Evolutionary conservation across 1,284 basidiomycete genomes (phyloP), one percentile per base, ranked within the genome.

Genomic region (Tilletia setariae): DNA sequence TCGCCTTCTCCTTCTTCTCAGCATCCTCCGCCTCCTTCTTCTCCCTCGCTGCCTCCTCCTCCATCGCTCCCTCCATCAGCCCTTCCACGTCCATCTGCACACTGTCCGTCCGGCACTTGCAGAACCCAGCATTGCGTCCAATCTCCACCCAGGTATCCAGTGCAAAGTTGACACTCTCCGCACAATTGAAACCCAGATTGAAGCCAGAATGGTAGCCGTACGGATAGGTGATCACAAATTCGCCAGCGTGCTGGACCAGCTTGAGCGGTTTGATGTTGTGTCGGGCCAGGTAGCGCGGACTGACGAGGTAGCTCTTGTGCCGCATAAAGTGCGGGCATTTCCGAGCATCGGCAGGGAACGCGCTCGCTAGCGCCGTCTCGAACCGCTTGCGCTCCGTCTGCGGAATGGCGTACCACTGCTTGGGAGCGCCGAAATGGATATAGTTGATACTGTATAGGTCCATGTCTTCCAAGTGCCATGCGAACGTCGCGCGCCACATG

Each of bases 361-460:
- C 75, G 19, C 72, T 73, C 2, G 76, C 76, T 75, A 82, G 79
- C 43, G 77, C 75, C n/a, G 76, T 77, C 69, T 82, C 80, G 72
- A 82, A 82, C 16, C 80, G 76, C 67, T 75, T 67, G 85, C 84
- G 3, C 91, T 90, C 74, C 90, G 88, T 40, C 86, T 98, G 95
- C 8, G 94, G 94, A 40, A 98, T 88, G 0, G 94, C 90, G 83
- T 98, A 98, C 95, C 96, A 99, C 81, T 92, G 86, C 79, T 88
- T 98, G 0, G 94, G 94, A 0, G 95, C 94, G 1, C 95, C 95
- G 80, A 98, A 98, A 83, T 99, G 95, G 71, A 99, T 94, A 81
- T 96, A 98, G 83, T 98, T 98, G 85, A 98, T 98, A 67, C 93
- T 95, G 84, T 95, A 96, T 2, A 98, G 86, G 81, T 98, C 95